Evolutionary conservation across 1,284 basidiomycete genomes (phyloP), one percentile per base, ranked within the genome.

Genomic region (Cystobasidiaceae sp.): DNA sequence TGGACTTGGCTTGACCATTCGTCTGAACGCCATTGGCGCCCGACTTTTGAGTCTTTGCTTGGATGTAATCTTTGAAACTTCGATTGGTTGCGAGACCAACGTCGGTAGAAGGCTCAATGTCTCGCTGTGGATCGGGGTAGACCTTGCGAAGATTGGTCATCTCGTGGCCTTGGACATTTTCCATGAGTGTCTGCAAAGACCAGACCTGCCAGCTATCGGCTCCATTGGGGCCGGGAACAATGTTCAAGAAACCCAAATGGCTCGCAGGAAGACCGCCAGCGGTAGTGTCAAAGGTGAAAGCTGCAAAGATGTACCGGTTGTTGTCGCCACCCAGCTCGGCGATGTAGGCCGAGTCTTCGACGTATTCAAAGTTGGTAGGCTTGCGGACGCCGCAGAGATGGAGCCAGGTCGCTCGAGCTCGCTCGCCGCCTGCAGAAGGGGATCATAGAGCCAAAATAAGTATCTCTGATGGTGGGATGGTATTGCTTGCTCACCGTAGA

Each of bases 161-260:
- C 25, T 60, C 48, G 72, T 80, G 81, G 4, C 75, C 82, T 51
- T 81, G 79, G 52, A 86, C 74, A 23, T 78, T 79, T 67, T 86
- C 85, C 5, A 86, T 78, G 68, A 82, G 81, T 1, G 85, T 86
- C 72, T 82, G 83, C n/a, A 85, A 71, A 6, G 78, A 78, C 70
- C 83, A 81, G 0, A 81, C 82, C 67, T 82, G 83, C 86, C 85
- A 88, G 21, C 75, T 77, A 2, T 80, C 79, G 8, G 77, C 70
- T 15, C 71, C 71, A 4, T 78, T 76, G 0, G 82, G 84, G 2
- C 86, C 79, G 28, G 87, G 33, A 4, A 51, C 49, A 33, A 51
- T 51, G n/a, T 51, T 51, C 25, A 51, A 27, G 49, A 51, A 79
- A 21, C 82, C 79, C 19, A 82, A 78, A 43, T 86, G 77, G 27